Evolutionary conservation across 2,329 filamentous ascomycete genomes (phyloP).

Genomic region (Coniochaeta ligniaria): DNA sequence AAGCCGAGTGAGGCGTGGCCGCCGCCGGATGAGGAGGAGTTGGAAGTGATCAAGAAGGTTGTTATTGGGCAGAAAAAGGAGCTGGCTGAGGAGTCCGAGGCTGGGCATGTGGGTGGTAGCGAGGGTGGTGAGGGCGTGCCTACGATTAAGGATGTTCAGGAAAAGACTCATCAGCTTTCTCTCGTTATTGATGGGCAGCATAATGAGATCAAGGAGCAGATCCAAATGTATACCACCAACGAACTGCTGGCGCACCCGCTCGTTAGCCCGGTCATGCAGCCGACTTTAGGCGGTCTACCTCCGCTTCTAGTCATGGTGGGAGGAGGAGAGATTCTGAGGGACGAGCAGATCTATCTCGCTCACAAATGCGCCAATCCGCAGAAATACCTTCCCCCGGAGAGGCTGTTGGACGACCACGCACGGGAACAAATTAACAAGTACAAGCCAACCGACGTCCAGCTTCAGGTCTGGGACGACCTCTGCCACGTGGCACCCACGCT

Average conservation of each 20-base stretch:
- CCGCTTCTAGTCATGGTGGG: conserved; percentile 82
- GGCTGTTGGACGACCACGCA: conserved; percentile 55
- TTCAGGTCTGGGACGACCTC: conserved; percentile 93
- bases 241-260: conserved; percentile 78
- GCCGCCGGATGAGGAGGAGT: conserved; percentile 74
- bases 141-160: conserved; percentile 12
- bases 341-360: conserved; percentile 91
- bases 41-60: conserved; percentile 44
- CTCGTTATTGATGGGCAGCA: conserved; percentile 64
- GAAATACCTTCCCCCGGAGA: conserved; percentile 64
- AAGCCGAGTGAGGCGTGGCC: conserved; percentile 90
- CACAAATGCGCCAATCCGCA: conserved; percentile 87
- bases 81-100: conserved; percentile 1
- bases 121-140: conserved; percentile 8
- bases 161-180: conserved; percentile 35
- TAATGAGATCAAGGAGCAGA: conserved; percentile 79
- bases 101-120: conserved; percentile 1
- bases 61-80: conserved; percentile 23
- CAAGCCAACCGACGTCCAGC: conserved; percentile 80
- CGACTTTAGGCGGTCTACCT: conserved; percentile 82
- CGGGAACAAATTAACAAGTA: conserved; percentile 56
- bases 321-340: conserved; percentile 80
- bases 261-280: conserved; percentile 82
- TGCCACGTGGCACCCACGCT: conserved; percentile 89
- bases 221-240: conserved; percentile 83